Percentiles rank a stretch among this genome's conserved stretches.
phyloP scores from a whole-genome alignment of 2,329 filamentous ascomycete species.

The Colletotrichum higginsianum region DNA sequence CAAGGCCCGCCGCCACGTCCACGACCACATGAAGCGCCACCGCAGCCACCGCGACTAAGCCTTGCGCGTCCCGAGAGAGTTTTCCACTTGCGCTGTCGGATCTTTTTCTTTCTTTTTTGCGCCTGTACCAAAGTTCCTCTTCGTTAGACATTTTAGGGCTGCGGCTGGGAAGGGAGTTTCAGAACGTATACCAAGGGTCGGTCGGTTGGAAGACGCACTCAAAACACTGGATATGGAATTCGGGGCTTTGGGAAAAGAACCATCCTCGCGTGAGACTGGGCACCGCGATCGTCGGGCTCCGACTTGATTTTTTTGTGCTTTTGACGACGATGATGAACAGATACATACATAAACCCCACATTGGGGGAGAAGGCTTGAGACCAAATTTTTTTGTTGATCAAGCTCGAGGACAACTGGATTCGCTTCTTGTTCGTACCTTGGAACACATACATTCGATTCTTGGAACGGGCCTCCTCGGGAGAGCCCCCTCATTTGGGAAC shows the following conservation, averaged over 20 bases:
- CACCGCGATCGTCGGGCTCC: neutral
- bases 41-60: conserved; percentile 50
- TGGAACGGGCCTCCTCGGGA: neutral
- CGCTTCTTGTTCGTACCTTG: conserved; percentile 18
- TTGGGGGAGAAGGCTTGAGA: neutral
- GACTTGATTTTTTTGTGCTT: conserved; percentile 7
- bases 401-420: conserved; percentile 17
- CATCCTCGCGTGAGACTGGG: neutral
- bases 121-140: conserved; percentile 38
- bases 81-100: neutral
- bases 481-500: conserved; percentile 33
- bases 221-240: conserved; percentile 17
- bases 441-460: conserved; percentile 38
- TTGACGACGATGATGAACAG: conserved; percentile 39
- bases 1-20: conserved; percentile 55
- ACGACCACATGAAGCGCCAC: conserved; percentile 54
- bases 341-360: conserved; percentile 27
- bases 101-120: neutral
- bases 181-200: conserved; percentile 28
- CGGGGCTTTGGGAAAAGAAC: conserved; percentile 19
- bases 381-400: no score
- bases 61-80: neutral
- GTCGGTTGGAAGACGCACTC: conserved; percentile 13
- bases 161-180: conserved; percentile 31
- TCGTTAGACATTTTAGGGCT: conserved; percentile 43